Conservation (phyloP, 352 stramenopile species). For the Saprolegnia diclina region DNA sequence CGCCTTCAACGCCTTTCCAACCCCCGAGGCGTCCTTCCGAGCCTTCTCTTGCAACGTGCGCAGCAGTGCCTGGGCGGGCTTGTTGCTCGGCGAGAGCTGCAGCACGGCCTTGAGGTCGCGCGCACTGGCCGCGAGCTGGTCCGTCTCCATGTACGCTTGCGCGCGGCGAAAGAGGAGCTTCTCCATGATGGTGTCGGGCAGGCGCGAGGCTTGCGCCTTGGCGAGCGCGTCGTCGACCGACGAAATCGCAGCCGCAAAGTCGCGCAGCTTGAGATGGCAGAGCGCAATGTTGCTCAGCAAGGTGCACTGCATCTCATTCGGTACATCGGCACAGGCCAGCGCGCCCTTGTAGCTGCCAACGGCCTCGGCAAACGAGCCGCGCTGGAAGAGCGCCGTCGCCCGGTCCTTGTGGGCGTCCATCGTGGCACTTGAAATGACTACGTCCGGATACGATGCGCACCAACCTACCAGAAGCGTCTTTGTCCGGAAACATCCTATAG, state of each 20-base stretch:
- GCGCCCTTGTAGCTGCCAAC: constrained; percentile 64
- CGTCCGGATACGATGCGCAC: not conserved
- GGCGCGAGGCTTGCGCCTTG: not conserved
- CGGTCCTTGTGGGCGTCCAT: constrained; percentile 62
- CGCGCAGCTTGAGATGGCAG: constrained; percentile 58
- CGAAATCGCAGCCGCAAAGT: constrained; percentile 45
- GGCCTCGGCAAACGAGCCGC: constrained; percentile 55
- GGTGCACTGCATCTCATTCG: constrained; percentile 41
- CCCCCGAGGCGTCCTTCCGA: constrained; percentile 61
- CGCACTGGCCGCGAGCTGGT: constrained; percentile 62
- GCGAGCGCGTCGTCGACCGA: constrained; percentile 54
- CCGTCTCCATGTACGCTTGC: constrained; percentile 60
- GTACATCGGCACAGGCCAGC: constrained; percentile 31
- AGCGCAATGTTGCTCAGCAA: constrained; percentile 75
- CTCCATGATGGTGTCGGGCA: constrained; percentile 47
- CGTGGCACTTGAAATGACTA: constrained; percentile 2
- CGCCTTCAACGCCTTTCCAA: constrained; percentile 71
- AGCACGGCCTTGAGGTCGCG: constrained; percentile 65
- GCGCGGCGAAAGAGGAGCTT: constrained; percentile 76
- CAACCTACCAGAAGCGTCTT: not conserved
- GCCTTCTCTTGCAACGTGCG: constrained; percentile 71
- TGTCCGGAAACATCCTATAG: not conserved
- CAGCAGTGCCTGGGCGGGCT: constrained; percentile 56
- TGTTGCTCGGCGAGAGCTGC: constrained; percentile 66
- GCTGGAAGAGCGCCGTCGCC: constrained; percentile 70